These are phyloP conservation scores for Musa acuminata DNA, from an alignment of 176 grass and related monocot genomes.

Conservation along the genomic window DNA sequence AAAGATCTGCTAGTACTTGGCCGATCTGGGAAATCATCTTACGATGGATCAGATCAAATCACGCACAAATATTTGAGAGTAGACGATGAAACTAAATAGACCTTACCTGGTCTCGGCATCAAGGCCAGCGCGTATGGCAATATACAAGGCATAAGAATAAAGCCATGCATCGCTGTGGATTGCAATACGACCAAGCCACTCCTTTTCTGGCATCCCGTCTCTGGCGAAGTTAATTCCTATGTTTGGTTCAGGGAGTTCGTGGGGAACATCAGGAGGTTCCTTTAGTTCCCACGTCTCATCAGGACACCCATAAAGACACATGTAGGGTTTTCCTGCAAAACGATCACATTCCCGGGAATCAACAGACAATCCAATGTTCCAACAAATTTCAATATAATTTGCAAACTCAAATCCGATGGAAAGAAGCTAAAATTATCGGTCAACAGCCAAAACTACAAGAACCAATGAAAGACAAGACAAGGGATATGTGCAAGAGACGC, in stretches of 20 bases:
- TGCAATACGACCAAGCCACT: not conserved
- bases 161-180: constrained; percentile 4
- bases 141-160: not conserved
- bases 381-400: too few relatives aligned
- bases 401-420: too few relatives aligned
- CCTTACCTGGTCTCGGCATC: not conserved
- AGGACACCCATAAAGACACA: not conserved
- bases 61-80: not conserved
- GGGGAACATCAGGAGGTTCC: not conserved
- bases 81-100: not conserved
- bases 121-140: not conserved
- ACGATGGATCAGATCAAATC: too few relatives aligned
- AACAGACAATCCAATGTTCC: too few relatives aligned
- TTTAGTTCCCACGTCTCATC: constrained; percentile 2
- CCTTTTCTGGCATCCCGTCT: constrained; percentile 1
- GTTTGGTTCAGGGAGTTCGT: not conserved
- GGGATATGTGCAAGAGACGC: too few relatives aligned
- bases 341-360: too few relatives aligned
- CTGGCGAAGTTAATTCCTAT: constrained; percentile 3
- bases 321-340: too few relatives aligned
- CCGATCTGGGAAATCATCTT: too few relatives aligned
- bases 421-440: too few relatives aligned
- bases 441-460: too few relatives aligned
- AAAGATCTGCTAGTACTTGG: too few relatives aligned
- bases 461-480: too few relatives aligned